Conservation (phyloP, 2,329 filamentous ascomycete genomes). For the Colletotrichum horii region DNA sequence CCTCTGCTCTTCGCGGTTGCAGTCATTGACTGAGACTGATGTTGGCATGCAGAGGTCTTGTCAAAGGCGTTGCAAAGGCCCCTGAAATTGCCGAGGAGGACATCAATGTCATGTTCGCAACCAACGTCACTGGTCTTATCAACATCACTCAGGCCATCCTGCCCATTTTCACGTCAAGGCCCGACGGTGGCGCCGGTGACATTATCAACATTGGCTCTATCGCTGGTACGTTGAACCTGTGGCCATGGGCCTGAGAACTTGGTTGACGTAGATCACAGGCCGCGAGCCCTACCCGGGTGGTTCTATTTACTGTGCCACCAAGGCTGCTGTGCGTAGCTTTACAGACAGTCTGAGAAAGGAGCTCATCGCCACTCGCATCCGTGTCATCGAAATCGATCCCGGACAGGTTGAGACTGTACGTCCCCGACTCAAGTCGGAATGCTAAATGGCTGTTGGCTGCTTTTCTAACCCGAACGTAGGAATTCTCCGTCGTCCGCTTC, state of each 20-base stretch:
- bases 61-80: slow-evolving; percentile 85
- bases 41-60: slow-evolving; percentile 69
- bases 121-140: slow-evolving; percentile 94
- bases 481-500: slow-evolving; percentile 89
- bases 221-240: slow-evolving; percentile 57
- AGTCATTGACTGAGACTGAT: slow-evolving; percentile 12
- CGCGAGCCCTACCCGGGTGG: slow-evolving; percentile 85
- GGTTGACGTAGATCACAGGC: slow-evolving; percentile 38
- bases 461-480: slow-evolving; percentile 44
- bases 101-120: slow-evolving; percentile 85
- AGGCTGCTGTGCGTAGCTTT: slow-evolving; percentile 86
- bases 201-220: slow-evolving; percentile 96
- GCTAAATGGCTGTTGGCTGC: neutral
- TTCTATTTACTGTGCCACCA: slow-evolving; percentile 91
- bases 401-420: slow-evolving; percentile 88
- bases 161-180: slow-evolving; percentile 78
- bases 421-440: neutral
- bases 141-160: slow-evolving; percentile 94
- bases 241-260: neutral
- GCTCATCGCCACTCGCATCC: slow-evolving; percentile 78
- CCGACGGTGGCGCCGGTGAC: slow-evolving; percentile 80
- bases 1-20: neutral
- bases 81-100: slow-evolving; percentile 84
- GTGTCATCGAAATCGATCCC: slow-evolving; percentile 88
- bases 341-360: slow-evolving; percentile 84